phyloP scores from a whole-genome alignment of 352 stramenopile species.

The Salisapilia sapeloensis region DNA sequence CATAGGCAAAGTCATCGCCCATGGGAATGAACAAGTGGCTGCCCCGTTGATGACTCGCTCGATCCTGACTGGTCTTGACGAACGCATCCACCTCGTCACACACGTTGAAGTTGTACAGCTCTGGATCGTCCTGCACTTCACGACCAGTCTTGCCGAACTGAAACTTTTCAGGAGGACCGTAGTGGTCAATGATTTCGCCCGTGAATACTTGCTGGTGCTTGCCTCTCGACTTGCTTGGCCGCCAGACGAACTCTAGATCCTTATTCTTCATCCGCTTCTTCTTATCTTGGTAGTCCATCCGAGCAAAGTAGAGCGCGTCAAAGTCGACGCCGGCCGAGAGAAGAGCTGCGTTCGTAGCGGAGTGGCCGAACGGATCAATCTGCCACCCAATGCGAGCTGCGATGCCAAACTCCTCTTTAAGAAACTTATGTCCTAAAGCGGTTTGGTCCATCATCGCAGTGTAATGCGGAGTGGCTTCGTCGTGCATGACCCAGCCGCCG shows the following conservation, averaged over 20 bases:
- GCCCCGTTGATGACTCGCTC: conserved; percentile 51
- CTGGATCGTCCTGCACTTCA: conserved; percentile 75
- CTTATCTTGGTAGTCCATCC: conserved; percentile 97
- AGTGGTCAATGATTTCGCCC: conserved; percentile 75
- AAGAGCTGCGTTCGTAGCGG: conserved; percentile 83
- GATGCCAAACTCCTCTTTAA: conserved; percentile 87
- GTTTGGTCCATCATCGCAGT: conserved; percentile 98
- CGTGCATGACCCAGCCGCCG: conserved; percentile 97
- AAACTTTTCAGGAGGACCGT: conserved; percentile 55
- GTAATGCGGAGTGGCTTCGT: conserved; percentile 94
- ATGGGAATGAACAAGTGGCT: conserved; percentile 83
- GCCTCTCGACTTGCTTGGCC: conserved; percentile 71
- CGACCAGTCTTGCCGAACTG: conserved; percentile 48
- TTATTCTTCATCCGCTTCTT: conserved; percentile 69
- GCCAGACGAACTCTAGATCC: conserved; percentile 93
- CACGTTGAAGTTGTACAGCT: conserved; percentile 82
- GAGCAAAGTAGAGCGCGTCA: conserved; percentile 93
- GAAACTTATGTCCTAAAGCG: conserved; percentile 89
- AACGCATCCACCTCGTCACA: conserved; percentile 77
- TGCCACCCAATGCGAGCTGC: conserved; percentile 94
- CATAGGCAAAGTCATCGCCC: conserved; percentile 90
- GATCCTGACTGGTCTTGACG: conserved; percentile 46
- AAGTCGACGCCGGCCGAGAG: conserved; percentile 87
- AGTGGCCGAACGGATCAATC: conserved; percentile 95
- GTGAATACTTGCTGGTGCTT: conserved; percentile 75